Percentiles rank a stretch among this genome's conserved stretches.
Evolutionary conservation across 2,329 filamentous ascomycete genomes (phyloP).

Genomic region (Talaromyces rugulosus): DNA sequence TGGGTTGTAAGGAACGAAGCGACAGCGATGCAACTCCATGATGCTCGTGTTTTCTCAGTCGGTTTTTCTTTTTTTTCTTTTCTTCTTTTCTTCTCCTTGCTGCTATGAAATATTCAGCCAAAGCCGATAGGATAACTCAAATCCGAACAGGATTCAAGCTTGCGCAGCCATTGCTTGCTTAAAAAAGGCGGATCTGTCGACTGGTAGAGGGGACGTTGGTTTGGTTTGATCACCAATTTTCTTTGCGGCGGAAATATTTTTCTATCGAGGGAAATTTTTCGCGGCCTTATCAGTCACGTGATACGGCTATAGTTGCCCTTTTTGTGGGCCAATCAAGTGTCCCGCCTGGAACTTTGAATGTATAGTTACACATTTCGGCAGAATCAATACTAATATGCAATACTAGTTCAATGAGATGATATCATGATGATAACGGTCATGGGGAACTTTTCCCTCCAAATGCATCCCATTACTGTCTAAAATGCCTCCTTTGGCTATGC

Average conservation of each 20-base stretch:
- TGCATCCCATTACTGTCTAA: too few relatives aligned
- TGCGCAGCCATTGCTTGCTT: constrained; percentile 12
- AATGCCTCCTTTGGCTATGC: too few relatives aligned
- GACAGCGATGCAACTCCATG: constrained; percentile 97
- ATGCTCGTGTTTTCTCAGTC: not conserved
- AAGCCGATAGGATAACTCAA: constrained; percentile 4
- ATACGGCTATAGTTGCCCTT: constrained; percentile 12
- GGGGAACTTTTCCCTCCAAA: too few relatives aligned
- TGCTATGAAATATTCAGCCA: not conserved
- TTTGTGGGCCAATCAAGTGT: not conserved
- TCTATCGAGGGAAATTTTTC: constrained; percentile 16
- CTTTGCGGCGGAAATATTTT: constrained; percentile 26
- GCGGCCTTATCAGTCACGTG: constrained; percentile 21
- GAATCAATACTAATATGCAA: too few relatives aligned
- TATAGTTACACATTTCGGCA: not conserved
- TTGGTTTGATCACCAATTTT: not conserved
- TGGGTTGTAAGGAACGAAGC: constrained; percentile 88
- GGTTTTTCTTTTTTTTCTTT: not conserved
- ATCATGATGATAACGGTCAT: too few relatives aligned
- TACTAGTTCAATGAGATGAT: not conserved
- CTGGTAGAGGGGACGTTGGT: not conserved
- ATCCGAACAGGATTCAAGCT: not conserved
- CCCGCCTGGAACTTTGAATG: not conserved
- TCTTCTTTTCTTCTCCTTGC: not conserved
- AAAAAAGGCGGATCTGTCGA: not conserved